These are phyloP conservation scores for Sequoia sempervirens DNA, from an alignment of 75 land plant genomes.

Conservation along the genomic window DNA sequence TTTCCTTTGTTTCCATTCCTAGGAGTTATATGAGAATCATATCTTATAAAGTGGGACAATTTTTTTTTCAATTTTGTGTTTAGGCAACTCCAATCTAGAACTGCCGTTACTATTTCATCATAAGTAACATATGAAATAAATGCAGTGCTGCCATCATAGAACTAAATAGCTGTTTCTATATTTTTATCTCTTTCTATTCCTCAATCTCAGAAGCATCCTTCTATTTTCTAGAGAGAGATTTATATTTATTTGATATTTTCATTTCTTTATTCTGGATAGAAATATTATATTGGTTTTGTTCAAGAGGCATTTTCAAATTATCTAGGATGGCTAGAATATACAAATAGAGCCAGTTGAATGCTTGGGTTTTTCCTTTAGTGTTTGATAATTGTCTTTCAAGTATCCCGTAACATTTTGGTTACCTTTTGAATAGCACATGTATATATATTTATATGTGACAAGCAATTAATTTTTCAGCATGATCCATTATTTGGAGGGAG, in stretches of 20 bases:
- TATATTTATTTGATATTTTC: too few species aligned
- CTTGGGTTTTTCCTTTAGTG: not conserved
- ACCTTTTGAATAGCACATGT: not conserved
- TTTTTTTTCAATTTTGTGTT: not conserved
- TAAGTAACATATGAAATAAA: not conserved
- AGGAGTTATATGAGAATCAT: not conserved
- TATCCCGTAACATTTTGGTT: not conserved
- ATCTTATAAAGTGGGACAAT: not conserved
- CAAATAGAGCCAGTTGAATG: not conserved
- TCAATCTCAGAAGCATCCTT: not conserved
- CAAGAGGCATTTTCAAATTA: not conserved
- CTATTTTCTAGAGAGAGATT: not conserved
- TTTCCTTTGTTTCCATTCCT: not conserved
- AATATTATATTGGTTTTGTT: not conserved
- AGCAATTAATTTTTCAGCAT: conserved; percentile 11
- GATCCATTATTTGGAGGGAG: conserved; percentile 23
- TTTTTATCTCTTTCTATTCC: not conserved
- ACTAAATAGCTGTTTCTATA: not conserved
- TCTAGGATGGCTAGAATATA: not conserved
- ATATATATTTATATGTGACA: not conserved
- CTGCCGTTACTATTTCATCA: not conserved
- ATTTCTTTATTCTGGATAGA: not conserved
- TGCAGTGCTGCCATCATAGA: not conserved
- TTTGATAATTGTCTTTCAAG: not conserved
- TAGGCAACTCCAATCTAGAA: not conserved